Evolutionary conservation across 306 rosid species (phyloP).

Genomic region (Corylus heterophylla): DNA sequence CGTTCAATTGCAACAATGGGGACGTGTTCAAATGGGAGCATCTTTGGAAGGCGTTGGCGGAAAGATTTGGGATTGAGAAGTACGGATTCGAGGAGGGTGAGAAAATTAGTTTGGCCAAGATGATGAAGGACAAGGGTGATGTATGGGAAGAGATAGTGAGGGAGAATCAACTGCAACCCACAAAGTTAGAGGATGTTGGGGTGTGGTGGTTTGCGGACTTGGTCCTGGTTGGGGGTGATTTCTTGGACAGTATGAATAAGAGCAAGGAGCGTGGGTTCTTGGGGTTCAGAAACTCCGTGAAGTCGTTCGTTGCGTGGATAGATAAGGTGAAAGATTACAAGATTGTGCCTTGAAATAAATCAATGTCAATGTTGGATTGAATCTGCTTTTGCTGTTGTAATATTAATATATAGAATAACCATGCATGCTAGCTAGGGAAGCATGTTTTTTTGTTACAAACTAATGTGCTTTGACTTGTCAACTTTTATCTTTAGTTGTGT

Average conservation of each 20-base stretch:
- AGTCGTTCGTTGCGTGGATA: slow-evolving; percentile 54
- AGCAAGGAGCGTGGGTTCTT: slow-evolving; percentile 65
- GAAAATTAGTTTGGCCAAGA: slow-evolving; percentile 35
- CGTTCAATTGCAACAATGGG: slow-evolving; percentile 59
- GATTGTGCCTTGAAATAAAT: slow-evolving; percentile 51
- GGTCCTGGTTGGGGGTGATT: background rate
- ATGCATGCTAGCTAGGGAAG: too few species aligned
- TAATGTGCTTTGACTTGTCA: too few species aligned
- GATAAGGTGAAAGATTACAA: slow-evolving; percentile 49
- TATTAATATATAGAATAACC: too few species aligned
- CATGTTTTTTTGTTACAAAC: too few species aligned
- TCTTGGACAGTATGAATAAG: slow-evolving; percentile 59
- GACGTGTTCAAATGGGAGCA: slow-evolving; percentile 69
- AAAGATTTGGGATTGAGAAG: slow-evolving; percentile 63
- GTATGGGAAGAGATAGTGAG: slow-evolving; percentile 66
- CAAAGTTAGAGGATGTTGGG: slow-evolving; percentile 51
- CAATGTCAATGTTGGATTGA: background rate
- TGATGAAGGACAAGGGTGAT: slow-evolving; percentile 50
- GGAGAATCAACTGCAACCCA: slow-evolving; percentile 42
- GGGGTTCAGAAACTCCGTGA: slow-evolving; percentile 65
- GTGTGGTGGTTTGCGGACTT: slow-evolving; percentile 55
- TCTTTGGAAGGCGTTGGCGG: slow-evolving; percentile 66
- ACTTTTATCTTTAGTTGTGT: too few species aligned
- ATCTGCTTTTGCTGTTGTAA: background rate
- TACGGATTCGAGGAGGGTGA: slow-evolving; percentile 53